Conservation (phyloP, 371 early-diverging fungal species). For the Lichtheimia corymbifera region DNA sequence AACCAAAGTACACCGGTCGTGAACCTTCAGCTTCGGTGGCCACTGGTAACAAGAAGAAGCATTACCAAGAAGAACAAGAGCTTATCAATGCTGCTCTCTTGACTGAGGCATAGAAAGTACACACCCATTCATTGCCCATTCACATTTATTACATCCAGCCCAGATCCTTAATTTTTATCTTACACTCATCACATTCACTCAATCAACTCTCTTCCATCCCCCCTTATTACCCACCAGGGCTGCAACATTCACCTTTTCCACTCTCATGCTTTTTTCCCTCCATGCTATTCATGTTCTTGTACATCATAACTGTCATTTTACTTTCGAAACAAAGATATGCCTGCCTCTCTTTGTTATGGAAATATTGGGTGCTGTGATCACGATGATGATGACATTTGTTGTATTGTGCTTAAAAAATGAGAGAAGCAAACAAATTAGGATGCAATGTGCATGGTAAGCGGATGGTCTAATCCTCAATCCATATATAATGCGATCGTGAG, state of each 20-base stretch:
- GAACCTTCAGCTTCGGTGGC: slow-evolving; percentile 93
- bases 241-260: neutral
- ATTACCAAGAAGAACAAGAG: slow-evolving; percentile 88
- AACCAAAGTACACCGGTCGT: slow-evolving; percentile 86
- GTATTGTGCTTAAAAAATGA: too few relatives aligned
- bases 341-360: neutral
- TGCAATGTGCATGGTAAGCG: too few relatives aligned
- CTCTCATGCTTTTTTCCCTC: slow-evolving; percentile 1
- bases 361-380: too few relatives aligned
- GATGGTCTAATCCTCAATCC: too few relatives aligned
- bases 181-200: too few relatives aligned
- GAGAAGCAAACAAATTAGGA: too few relatives aligned
- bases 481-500: too few relatives aligned
- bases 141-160: slow-evolving; percentile 2
- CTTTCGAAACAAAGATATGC: neutral
- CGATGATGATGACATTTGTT: too few relatives aligned
- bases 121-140: neutral
- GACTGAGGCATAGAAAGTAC: slow-evolving; percentile 35
- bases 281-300: slow-evolving; percentile 1
- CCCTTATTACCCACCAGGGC: neutral
- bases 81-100: slow-evolving; percentile 79
- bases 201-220: neutral
- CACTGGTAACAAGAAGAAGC: slow-evolving; percentile 97
- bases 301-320: neutral
- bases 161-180: neutral